phyloP scores from a whole-genome alignment of 1,284 basidiomycete genomes.

The Ustilago loliicola region DNA sequence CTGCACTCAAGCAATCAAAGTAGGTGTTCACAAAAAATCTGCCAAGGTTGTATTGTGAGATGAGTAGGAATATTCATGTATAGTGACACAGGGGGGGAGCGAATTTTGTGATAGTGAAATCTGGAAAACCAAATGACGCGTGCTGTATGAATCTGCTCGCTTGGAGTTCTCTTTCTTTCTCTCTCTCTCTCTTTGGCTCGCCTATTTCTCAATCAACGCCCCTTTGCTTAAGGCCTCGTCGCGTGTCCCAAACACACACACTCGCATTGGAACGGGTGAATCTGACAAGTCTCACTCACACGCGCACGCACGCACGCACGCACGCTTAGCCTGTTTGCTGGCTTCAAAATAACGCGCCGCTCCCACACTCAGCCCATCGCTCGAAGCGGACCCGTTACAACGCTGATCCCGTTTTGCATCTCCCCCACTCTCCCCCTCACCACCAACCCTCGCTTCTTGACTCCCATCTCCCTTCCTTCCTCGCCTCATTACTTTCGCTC shows the following conservation, averaged over 20 bases:
- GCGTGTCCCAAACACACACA: conserved; percentile 2
- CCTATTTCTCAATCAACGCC: not conserved
- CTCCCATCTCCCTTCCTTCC: not conserved
- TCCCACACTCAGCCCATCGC: not conserved
- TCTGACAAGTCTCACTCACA: conserved; percentile 9
- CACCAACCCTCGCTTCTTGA: not conserved
- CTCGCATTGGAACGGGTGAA: not conserved
- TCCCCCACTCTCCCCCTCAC: not conserved
- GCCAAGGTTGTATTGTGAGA: no score
- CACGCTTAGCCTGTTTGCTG: not conserved
- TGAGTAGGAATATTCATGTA: no score
- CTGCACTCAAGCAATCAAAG: no score
- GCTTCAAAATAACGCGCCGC: conserved; percentile 6
- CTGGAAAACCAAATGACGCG: not conserved
- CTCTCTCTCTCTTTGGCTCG: not conserved
- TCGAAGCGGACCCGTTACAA: not conserved
- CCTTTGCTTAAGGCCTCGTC: not conserved
- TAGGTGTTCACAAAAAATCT: no score
- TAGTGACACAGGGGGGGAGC: no score
- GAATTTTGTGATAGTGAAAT: no score
- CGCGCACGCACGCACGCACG: conserved; percentile 18
- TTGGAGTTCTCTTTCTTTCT: not conserved
- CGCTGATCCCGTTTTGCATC: not conserved
- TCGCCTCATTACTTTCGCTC: not conserved
- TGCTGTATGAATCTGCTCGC: not conserved